Evolutionary conservation across 352 stramenopile species (phyloP), one percentile per base, ranked within the genome.

Genomic region (Globisporangium mamillatum): DNA sequence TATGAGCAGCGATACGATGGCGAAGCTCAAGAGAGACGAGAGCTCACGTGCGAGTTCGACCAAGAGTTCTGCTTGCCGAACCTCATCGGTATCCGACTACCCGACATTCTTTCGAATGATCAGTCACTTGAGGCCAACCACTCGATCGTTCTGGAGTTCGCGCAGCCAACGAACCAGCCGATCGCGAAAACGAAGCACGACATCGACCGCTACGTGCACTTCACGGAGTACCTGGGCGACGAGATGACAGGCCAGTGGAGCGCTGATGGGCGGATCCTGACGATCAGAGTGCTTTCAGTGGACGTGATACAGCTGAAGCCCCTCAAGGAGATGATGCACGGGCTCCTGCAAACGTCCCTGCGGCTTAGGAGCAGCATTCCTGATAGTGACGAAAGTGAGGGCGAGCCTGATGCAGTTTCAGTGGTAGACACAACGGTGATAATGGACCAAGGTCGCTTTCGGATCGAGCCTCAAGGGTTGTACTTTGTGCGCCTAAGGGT

Each of bases 211-310:
- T 79, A 88, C 57, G 72, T 94, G 3, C 34, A 20, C 14, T 89
- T 94, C 62, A 72, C 78, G 8, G 70, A 76, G 41, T 89, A 92
- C 66, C 62, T 94, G 66, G 86, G 84, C 48, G 75, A 89, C 24
- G 70, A 78, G 14, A 29, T 89, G 4, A 52, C 64, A 41, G 80
- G 80, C 1, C 34, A 34, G 16, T 89, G 82, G 79, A 70, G 66
- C 12, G 67, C 58, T 1, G 61, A 92, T 54, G 77, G 74, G 20
- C 74, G 68, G 20, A 70, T 81, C 8, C 63, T 94, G 34, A 63
- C 67, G 29, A 73, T 94, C 29, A 57, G 53, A 4, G 78, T 94
- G 46, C 38, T 76, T 25, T 27, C 70, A 10, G 73, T 92, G 29
- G 67, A 83, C 56, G 53, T 63, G 20, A 55, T 67, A 0, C 66